phyloP scores from a whole-genome alignment of 805 yeast species.

The Saccharomycopsis javanensis region DNA sequence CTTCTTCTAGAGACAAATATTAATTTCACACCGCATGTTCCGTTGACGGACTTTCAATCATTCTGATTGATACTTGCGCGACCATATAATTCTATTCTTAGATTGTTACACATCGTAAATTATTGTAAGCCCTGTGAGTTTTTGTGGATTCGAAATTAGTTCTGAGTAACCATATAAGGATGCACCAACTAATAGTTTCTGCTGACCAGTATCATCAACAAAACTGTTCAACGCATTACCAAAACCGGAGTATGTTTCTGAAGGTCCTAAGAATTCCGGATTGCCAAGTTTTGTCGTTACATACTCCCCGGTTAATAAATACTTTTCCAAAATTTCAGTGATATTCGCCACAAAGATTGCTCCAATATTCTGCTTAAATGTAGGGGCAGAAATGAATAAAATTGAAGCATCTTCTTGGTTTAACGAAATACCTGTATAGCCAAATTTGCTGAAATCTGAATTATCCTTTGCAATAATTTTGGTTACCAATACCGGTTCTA shows the following conservation, averaged over 20 bases:
- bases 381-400: conserved; percentile 3
- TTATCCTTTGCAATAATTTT: conserved; percentile 1
- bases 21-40: no score
- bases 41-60: no score
- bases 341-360: conserved; percentile 6
- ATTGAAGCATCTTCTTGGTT: neutral
- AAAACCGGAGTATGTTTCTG: conserved; percentile 8
- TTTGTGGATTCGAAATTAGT: conserved; percentile 20
- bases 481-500: neutral
- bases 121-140: conserved; percentile 25
- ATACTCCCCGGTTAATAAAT: neutral
- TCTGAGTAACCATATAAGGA: conserved; percentile 30
- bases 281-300: neutral
- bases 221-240: conserved; percentile 5
- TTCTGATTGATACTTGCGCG: no score
- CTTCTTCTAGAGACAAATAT: no score
- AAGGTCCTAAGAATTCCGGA: neutral
- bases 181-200: conserved; percentile 30
- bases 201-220: neutral
- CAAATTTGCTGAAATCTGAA: conserved; percentile 8
- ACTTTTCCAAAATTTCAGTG: neutral
- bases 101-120: neutral
- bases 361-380: neutral
- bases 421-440: conserved; percentile 1
- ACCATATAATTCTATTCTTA: no score